Evolutionary conservation across 2,329 filamentous ascomycete species (phyloP).

Genomic region (Bipolaris sorokiniana): DNA sequence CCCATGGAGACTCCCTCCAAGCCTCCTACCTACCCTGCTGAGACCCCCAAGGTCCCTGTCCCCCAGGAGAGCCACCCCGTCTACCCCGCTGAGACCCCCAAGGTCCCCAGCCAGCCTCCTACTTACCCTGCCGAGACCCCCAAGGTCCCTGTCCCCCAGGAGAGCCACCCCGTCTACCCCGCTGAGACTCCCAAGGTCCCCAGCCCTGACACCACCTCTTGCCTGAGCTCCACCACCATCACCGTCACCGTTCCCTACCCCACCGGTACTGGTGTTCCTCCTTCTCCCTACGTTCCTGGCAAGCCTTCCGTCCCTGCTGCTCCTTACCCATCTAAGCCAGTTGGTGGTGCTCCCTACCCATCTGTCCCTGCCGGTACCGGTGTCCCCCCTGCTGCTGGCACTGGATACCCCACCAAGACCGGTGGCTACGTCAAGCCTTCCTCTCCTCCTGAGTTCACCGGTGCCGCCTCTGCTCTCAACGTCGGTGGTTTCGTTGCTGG

Average conservation of each 20-base stretch:
- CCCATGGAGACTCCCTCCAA: slow-evolving; percentile 8
- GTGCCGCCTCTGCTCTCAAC: slow-evolving; percentile 47
- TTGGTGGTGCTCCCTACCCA: slow-evolving; percentile 19
- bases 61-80: slow-evolving; percentile 2
- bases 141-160: slow-evolving; percentile 4
- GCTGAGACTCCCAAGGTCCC: slow-evolving; percentile 3
- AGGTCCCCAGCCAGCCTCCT: neutral
- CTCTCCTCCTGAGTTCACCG: slow-evolving; percentile 45
- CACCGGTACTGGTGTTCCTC: slow-evolving; percentile 41
- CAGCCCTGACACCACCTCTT: slow-evolving; percentile 31
- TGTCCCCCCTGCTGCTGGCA: slow-evolving; percentile 25
- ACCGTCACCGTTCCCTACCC: slow-evolving; percentile 51
- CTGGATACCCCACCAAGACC: slow-evolving; percentile 41
- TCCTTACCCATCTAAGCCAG: slow-evolving; percentile 20
- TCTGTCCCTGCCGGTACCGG: slow-evolving; percentile 20
- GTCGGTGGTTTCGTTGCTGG: slow-evolving; percentile 48
- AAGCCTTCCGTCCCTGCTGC: slow-evolving; percentile 1
- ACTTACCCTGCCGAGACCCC: slow-evolving; percentile 5
- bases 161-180: slow-evolving; percentile 1
- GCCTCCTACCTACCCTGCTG: neutral
- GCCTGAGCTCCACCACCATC: slow-evolving; percentile 52
- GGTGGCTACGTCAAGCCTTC: slow-evolving; percentile 42
- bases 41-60: slow-evolving; percentile 9
- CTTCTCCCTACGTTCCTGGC: slow-evolving; percentile 7
- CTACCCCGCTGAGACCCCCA: neutral